Base-by-base conservation (phyloP, 2,329 filamentous ascomycete species). In the Arthrobotrys entomopaga region DNA sequence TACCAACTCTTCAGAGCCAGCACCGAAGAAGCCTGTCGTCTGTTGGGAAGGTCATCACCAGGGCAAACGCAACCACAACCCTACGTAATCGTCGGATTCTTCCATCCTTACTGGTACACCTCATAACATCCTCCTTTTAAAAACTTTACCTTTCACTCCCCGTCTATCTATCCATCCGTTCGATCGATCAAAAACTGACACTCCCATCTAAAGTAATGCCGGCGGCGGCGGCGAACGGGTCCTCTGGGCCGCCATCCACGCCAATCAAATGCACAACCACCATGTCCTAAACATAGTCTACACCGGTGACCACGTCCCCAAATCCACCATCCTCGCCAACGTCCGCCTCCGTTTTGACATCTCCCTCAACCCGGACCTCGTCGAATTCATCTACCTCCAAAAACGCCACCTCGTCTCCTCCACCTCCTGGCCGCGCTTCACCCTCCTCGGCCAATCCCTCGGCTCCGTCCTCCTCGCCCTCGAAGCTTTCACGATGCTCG, bases 201-300 rank as follows among this genome's bases (percentile, higher is more conserved):
- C 29, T 10, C 29, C 7, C 29, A 34, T 34, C 29, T 13, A 46
- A 38, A 95, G 91, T 82, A 98, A 99, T 83, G 95, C 95, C 58
- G 95, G 95, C 65, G 95, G 95, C 26, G 95, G 95, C 74, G 95
- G 95, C 76, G 95, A 99, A 83, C 87, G 95, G 81, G 95, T 99
- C 49, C 87, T 99, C 24, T 99, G 96, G 92, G 94, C 93, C 65
- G 95, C 95, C 10, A 91, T 99, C 74, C 88, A 92, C 73, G 92
- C 94, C 46, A 97, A 92, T 1, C 95, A 98, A 82, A 87, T 89
- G 79, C 87, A 90, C 77, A 97, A 92, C 89, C 95, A 94, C 1
- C 90, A 90, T 73, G 92, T 93, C 48, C 90, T 93, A 79, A 96
- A 93, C 79, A 87, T 95, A 13, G 91, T 99, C 40, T 99, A 99